Evolutionary conservation across 1,139 yeast genomes (phyloP).

Genomic region (Zhuliangozyma blackwelliae): DNA sequence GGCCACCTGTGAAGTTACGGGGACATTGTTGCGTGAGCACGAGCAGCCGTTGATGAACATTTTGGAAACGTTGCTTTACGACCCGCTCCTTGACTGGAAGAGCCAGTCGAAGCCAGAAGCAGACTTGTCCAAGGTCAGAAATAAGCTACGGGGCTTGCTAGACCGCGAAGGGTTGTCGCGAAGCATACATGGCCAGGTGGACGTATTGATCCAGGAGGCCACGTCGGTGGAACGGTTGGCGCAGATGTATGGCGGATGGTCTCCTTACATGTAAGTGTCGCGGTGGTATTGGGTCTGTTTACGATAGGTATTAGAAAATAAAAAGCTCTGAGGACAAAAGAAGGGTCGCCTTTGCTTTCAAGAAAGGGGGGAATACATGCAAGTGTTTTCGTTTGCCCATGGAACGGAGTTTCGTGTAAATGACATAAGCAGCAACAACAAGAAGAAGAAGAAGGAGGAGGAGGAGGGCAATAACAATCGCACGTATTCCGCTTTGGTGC

Average conservation of each 20-base stretch:
- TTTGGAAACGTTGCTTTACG: constrained; percentile 87
- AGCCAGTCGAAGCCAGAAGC: constrained; percentile 50
- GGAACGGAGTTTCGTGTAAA: too few species aligned
- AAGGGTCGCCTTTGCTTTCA: too few species aligned
- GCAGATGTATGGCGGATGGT: constrained; percentile 95
- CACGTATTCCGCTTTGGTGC: too few species aligned
- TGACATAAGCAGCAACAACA: too few species aligned
- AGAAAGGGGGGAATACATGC: too few species aligned
- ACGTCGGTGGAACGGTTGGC: constrained; percentile 66
- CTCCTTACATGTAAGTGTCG: constrained; percentile 45
- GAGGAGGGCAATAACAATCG: too few species aligned
- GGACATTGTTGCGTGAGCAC: constrained; percentile 65
- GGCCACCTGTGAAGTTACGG: constrained; percentile 80
- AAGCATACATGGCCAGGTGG: constrained; percentile 92
- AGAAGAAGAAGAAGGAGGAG: too few species aligned
- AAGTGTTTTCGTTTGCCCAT: too few species aligned
- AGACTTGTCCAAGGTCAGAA: constrained; percentile 70
- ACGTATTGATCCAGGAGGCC: constrained; percentile 81
- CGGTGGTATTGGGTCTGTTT: too few species aligned
- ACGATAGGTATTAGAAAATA: too few species aligned
- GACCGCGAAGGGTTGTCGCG: constrained; percentile 81
- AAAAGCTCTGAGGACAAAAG: too few species aligned
- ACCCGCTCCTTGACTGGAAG: constrained; percentile 78
- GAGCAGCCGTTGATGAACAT: constrained; percentile 91
- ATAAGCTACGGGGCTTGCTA: constrained; percentile 77